Conservation (phyloP, 495 filamentous ascomycete genomes). For the Hypoxylon perforatum region DNA sequence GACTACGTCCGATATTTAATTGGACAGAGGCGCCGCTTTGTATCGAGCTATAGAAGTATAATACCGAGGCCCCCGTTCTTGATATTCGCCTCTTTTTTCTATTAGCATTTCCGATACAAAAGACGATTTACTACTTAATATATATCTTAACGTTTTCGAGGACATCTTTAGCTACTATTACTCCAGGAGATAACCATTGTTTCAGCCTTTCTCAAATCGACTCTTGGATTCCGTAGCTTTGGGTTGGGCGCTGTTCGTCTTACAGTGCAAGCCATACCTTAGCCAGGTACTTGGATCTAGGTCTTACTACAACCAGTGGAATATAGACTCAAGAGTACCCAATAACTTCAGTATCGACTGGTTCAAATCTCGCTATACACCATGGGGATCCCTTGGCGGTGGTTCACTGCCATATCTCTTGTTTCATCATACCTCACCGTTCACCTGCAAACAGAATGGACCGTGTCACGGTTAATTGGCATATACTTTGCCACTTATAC, state of each 20-base stretch:
- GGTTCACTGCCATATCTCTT: conserved; percentile 40
- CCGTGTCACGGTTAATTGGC: conserved; percentile 33
- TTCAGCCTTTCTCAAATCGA: conserved; percentile 10
- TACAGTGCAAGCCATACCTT: not conserved
- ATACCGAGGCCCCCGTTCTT: not conserved
- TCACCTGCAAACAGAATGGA: conserved; percentile 42
- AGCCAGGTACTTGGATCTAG: not conserved
- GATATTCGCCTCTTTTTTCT: not conserved
- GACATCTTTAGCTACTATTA: not conserved
- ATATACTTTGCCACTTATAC: conserved; percentile 40
- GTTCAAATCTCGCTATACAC: not conserved
- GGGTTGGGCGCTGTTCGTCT: conserved; percentile 13
- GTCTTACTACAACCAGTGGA: too few species aligned
- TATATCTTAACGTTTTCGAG: not conserved
- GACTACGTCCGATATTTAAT: conserved; percentile 7
- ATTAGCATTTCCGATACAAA: not conserved
- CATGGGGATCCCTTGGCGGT: conserved; percentile 41
- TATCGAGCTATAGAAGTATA: not conserved
- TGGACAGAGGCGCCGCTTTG: conserved; percentile 3
- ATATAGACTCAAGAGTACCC: not conserved
- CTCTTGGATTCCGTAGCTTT: conserved; percentile 14
- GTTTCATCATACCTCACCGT: conserved; percentile 49
- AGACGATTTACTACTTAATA: not conserved
- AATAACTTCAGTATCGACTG: conserved; percentile 2
- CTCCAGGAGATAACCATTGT: not conserved